Evolutionary conservation across 2,329 filamentous ascomycete species (phyloP).

Genomic region (Ophiostoma pallidulum): DNA sequence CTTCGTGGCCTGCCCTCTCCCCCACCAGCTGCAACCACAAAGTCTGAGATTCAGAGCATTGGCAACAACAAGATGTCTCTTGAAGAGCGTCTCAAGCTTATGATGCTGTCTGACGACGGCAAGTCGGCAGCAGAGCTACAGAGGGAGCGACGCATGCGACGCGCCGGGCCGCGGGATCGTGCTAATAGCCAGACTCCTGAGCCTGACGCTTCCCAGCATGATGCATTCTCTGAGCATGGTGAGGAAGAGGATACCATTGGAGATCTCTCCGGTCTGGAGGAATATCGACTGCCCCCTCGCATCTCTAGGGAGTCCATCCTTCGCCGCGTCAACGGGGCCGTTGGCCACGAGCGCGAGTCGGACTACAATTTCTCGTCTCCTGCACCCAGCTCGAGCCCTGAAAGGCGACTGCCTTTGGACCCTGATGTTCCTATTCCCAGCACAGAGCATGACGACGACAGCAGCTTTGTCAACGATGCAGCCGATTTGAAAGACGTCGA

Average conservation of each 20-base stretch:
- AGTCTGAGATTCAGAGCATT: slow-evolving; percentile 69
- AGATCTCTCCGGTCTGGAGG: slow-evolving; percentile 49
- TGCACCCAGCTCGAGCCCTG: slow-evolving; percentile 47
- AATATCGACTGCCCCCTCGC: slow-evolving; percentile 60
- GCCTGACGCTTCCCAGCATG: slow-evolving; percentile 25
- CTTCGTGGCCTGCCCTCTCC: slow-evolving; percentile 64
- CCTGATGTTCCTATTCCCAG: slow-evolving; percentile 87
- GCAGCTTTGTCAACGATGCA: slow-evolving; percentile 33
- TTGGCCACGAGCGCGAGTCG: slow-evolving; percentile 46
- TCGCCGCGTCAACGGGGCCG: slow-evolving; percentile 67
- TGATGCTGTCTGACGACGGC: slow-evolving; percentile 71
- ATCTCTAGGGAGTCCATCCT: slow-evolving; percentile 94
- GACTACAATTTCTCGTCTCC: slow-evolving; percentile 57
- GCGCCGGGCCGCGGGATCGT: slow-evolving; percentile 45
- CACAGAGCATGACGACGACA: slow-evolving; percentile 44
- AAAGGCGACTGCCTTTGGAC: slow-evolving; percentile 56
- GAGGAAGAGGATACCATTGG: slow-evolving; percentile 52
- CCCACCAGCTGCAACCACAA: slow-evolving; percentile 59
- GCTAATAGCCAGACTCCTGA: slow-evolving; percentile 35
- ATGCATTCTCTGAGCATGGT: slow-evolving; percentile 29
- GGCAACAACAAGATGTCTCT: slow-evolving; percentile 68
- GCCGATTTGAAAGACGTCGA: slow-evolving; percentile 42
- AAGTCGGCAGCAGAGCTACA: slow-evolving; percentile 56
- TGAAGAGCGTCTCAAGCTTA: slow-evolving; percentile 75
- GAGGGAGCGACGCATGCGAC: slow-evolving; percentile 58